A percentile compares a stretch with the other conserved stretches of the same genome.
These are phyloP conservation scores for Wickerhamomyces canadensis DNA, from an alignment of 805 yeast genomes.

Conservation along the genomic window DNA sequence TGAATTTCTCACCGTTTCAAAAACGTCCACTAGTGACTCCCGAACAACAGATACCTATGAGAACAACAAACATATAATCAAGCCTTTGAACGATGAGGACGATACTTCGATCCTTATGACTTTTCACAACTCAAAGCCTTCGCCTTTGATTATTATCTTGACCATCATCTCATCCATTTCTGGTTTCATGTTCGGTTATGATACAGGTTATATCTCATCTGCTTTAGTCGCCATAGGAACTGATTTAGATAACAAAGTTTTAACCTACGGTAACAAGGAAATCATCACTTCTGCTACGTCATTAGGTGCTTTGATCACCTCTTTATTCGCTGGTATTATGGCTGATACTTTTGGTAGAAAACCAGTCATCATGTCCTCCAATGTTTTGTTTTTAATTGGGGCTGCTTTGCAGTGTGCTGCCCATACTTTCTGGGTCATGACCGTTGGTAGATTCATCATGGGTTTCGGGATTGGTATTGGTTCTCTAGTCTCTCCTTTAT, in stretches of 20 bases:
- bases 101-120: conserved; percentile 41
- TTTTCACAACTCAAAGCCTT: conserved; percentile 46
- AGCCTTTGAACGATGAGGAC: conserved; percentile 43
- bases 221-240: conserved; percentile 83
- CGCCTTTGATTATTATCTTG: conserved; percentile 58
- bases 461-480: conserved; percentile 98
- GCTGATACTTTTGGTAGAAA: conserved; percentile 87
- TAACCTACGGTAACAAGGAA: conserved; percentile 79
- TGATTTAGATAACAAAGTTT: conserved; percentile 53
- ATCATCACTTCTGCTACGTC: conserved; percentile 93
- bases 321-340: conserved; percentile 69
- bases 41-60: too few relatives aligned
- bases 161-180: conserved; percentile 83
- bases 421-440: conserved; percentile 83
- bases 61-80: conserved; percentile 8
- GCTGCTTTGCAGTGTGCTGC: conserved; percentile 82
- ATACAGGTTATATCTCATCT: conserved; percentile 93
- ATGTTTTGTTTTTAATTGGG: conserved; percentile 76
- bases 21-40: not conserved
- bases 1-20: not conserved
- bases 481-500: conserved; percentile 88
- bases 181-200: conserved; percentile 96
- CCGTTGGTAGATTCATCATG: conserved; percentile 84
- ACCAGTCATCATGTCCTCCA: conserved; percentile 77
- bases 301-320: conserved; percentile 82